These are phyloP conservation scores for Amaranthus tricolor DNA, from an alignment of 179 eudicot species.

Conservation along the genomic window DNA sequence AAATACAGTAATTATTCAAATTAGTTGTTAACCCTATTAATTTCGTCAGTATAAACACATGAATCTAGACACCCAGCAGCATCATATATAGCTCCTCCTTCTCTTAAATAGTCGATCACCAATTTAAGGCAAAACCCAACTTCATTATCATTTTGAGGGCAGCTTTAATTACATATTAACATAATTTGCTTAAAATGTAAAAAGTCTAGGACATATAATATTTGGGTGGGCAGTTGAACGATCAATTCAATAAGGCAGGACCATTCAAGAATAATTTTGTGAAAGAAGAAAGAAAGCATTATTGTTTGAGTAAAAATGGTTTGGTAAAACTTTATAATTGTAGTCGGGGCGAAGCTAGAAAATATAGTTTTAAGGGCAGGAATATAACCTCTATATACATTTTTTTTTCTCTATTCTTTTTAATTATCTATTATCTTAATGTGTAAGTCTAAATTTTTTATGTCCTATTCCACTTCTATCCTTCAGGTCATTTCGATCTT, in stretches of 20 bases:
- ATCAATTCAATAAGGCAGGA: not conserved
- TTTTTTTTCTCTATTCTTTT: too few species aligned
- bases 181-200: not conserved
- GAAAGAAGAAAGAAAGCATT: not conserved
- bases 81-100: not conserved
- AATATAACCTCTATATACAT: too few species aligned
- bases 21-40: not conserved
- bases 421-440: too few species aligned
- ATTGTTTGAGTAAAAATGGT: not conserved
- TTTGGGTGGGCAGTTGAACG: not conserved
- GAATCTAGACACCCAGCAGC: not conserved
- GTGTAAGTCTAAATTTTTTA: too few species aligned
- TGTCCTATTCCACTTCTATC: too few species aligned
- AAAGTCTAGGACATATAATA: not conserved
- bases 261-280: slow-evolving; percentile 4
- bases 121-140: not conserved
- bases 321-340: not conserved
- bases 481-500: too few species aligned
- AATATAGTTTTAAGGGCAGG: too few species aligned
- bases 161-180: not conserved
- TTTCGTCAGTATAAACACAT: not conserved
- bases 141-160: slow-evolving; percentile 9
- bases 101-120: slow-evolving; percentile 10
- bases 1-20: not conserved
- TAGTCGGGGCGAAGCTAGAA: too few species aligned